These are phyloP conservation scores for Erucastrum elatum DNA, from an alignment of 345 rosid species.

Conservation along the genomic window DNA sequence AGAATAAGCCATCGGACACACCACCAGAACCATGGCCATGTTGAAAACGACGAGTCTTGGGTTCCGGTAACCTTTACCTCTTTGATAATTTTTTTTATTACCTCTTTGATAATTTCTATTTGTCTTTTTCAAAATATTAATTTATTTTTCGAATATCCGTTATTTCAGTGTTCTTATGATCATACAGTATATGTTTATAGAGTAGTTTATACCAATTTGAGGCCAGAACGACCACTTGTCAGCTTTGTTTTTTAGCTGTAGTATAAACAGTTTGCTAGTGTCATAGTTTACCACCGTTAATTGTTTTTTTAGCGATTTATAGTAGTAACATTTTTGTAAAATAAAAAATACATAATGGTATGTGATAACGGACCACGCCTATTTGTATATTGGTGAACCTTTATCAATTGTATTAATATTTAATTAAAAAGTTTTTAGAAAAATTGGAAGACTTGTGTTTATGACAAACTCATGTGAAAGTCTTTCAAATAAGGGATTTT, in stretches of 20 bases:
- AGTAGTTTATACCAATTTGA: not conserved
- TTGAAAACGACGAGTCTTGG: conserved; percentile 88
- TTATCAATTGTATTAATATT: too few species aligned
- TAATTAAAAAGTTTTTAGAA: too few species aligned
- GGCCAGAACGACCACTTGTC: not conserved
- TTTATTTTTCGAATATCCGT: not conserved
- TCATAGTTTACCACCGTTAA: not conserved
- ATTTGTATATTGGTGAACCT: too few species aligned
- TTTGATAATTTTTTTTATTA: not conserved
- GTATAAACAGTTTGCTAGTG: conserved; percentile 12
- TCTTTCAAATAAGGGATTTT: too few species aligned
- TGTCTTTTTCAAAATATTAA: not conserved
- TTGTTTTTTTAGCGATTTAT: not conserved
- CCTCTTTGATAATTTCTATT: not conserved
- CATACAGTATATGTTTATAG: not conserved
- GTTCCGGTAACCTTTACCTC: conserved; percentile 53
- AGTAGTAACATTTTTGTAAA: not conserved
- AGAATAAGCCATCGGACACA: conserved; percentile 88
- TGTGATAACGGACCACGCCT: too few species aligned
- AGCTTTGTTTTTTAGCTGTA: conserved; percentile 1
- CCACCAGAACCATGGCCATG: conserved; percentile 86
- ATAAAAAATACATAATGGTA: not conserved
- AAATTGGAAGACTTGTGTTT: too few species aligned
- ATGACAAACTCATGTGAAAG: too few species aligned
- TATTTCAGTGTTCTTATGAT: not conserved